Evolutionary conservation across 1,284 basidiomycete species (phyloP), one percentile per base, ranked within the genome.

Genomic region (Rhodotorula mucilaginosa): DNA sequence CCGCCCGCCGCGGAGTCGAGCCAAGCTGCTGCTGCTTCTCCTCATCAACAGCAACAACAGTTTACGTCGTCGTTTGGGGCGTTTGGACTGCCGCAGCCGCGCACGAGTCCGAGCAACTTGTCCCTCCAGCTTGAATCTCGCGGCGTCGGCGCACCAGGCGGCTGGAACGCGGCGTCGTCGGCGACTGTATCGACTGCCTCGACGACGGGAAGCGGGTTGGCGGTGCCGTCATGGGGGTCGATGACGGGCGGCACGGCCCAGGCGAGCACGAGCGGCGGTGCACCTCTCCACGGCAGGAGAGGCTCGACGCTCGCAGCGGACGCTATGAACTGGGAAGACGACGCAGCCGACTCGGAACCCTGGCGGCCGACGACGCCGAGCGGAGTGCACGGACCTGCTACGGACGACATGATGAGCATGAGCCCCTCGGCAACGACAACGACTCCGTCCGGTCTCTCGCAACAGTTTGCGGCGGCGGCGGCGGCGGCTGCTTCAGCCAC

Each of bases 11-110:
- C 54, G 54, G 16, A 5, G 7, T 56, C 54, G 12, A 29, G 26
- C n/a, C 29, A n/a, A 26, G 29, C 54, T 16, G 54, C 23, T 51
- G 49, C 49, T 23, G 49, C 39, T 44, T 21, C 49, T 18, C 49
- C 6, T 51, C 49, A 23, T 51, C 54, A 10, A 7, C 54, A 26
- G 3, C 52, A 26, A 7, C 54, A 44, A 29, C n/a, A 58, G 23
- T 72, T 68, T 58, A 57, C 64, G 26, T 66, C 64, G 6, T 48
- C 59, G 3, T 68, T 65, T 26, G 58, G 52, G 44, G 70, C 70
- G 8, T 72, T 72, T 58, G 61, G 61, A 7, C 58, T 72, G 21
- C 49, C 60, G 2, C 67, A 65, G 34, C 70, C 66, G 3, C 34
- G 61, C 19, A 23, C 34, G 6, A 29, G 12, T 34, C 57, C 67